Evolutionary conservation across 2,329 filamentous ascomycete species (phyloP), one percentile per base, ranked within the genome.

Genomic region (Fusarium verticillioides): DNA sequence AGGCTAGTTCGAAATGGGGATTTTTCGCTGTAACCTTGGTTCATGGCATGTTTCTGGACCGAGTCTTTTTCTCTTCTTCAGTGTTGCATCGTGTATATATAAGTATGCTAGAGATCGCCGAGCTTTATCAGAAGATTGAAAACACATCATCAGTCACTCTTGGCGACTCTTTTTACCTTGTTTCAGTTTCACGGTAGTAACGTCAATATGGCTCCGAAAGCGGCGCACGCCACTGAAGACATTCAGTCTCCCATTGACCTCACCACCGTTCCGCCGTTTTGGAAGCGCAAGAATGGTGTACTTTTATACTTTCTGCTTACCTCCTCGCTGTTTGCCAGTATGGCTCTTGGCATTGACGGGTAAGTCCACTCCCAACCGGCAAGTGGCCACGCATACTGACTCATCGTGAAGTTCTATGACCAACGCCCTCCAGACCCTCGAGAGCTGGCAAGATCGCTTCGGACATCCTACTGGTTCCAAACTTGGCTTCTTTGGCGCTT

Each of bases 241-340:
- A 79, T 82, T 28, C 49, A 72, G 39, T 75, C 80, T 21, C 76
- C 79, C 4, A 79, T 82, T 23, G 80, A 83, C 61, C 65, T 82
- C 37, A 66, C 73, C 7, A 52, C 77, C 0, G 73, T 81, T 9
- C 76, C 80, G 2, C 81, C 80, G 0, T 83, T 83, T 58, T 83
- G 80, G 78, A 76, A 76, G 16, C 70, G 82, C 18, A 84, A 83
- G 52, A 85, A 85, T 79, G 83, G 83, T 4, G 76, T 84, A 7
- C 72, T 84, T 21, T 75, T 85, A 8, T 85, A 85, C 70, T 84
- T 85, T 42, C 72, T 85, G 7, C 79, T 85, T 21, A 85, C 83
- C 0, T 84, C 83, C 1, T 85, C 83, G 9, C 77, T 84, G 3
- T 72, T 84, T 37, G 81, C 83, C 39, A 85, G 83, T 66, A 81